Evolutionary conservation across 1,284 basidiomycete species (phyloP), one percentile per base, ranked within the genome.

Genomic region (Trametes sp.): DNA sequence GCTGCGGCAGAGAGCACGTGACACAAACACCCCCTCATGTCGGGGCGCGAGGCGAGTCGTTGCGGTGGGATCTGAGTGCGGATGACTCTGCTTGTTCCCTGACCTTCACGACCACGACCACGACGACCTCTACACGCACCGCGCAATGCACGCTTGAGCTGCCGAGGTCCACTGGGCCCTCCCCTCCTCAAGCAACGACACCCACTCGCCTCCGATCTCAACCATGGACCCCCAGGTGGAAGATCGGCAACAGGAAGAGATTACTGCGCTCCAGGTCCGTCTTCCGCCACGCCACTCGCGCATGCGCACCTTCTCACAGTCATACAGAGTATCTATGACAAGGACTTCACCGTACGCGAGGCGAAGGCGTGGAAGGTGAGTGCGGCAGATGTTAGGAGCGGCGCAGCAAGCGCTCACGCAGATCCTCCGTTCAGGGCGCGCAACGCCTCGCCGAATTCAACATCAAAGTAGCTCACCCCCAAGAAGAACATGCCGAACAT

Each of bases 291-390:
- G 24, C 19, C 19, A 23, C 2, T 14, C 4, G 4, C 14, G 24
- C 28, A n/a, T 36, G 24, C 23, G 13, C 31, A 9, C 10, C 13
- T 5, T 31, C 50, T 62, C 36, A 55, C 57, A 45, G 1, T 33
- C 33, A 42, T 42, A 28, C 57, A 70, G 75, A 88, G 90, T 64
- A 93, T 93, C 65, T 93, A 90, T 78, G 88, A 81, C 67, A 83
- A 89, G 65, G 87, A 91, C 70, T 92, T 91, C 71, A 81, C 87
- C n/a, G 46, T 60, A 33, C 50, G 84, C 90, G 70, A 84, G 82
- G 62, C 88, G 24, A 92, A 85, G 71, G 91, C 84, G 59, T 93
- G 92, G 91, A 93, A 91, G 84, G 90, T 90, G 53, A 23, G 76
- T 72, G n/a, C 31, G 29, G 21, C n/a, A 21, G 16, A 13, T 10